Percentiles rank a stretch among this genome's conserved stretches.
Conservation (phyloP, 768 basidiomycete species). For the Auricularia sp. region DNA sequence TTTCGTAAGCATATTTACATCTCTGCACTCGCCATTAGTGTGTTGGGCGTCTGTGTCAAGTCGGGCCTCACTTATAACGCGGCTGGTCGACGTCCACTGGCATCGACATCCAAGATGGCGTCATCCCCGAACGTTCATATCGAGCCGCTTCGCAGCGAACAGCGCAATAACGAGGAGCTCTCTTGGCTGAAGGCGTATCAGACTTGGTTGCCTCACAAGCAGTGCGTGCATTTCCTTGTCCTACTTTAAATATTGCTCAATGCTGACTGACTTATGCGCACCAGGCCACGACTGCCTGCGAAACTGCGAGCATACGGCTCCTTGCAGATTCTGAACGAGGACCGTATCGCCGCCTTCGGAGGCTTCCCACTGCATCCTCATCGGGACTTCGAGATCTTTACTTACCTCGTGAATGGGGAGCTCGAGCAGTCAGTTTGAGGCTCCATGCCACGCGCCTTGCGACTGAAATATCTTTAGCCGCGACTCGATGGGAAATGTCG, state of each 20-base stretch:
- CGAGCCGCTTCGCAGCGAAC: neutral
- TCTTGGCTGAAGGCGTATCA: neutral
- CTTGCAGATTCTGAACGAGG: slow-evolving; percentile 88
- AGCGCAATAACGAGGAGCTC: neutral
- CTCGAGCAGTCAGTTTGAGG: slow-evolving; percentile 59
- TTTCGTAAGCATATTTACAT: too few relatives aligned
- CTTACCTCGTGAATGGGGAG: slow-evolving; percentile 69
- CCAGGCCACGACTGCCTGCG: neutral
- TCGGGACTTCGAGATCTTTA: slow-evolving; percentile 84
- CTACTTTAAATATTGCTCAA: neutral
- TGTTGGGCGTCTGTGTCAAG: too few relatives aligned
- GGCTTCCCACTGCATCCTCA: slow-evolving; percentile 86
- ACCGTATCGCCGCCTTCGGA: slow-evolving; percentile 60
- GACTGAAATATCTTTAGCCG: slow-evolving; percentile 34
- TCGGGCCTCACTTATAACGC: too few relatives aligned
- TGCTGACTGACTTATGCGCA: neutral
- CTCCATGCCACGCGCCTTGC: neutral
- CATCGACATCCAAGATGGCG: neutral
- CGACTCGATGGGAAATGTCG: slow-evolving; percentile 87
- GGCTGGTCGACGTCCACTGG: too few relatives aligned
- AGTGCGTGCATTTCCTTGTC: neutral
- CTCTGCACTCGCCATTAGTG: too few relatives aligned
- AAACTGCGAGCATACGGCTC: slow-evolving; percentile 38
- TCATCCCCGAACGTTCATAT: neutral
- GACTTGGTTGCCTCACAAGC: neutral